Evolutionary conservation across 331 rosid genomes (phyloP), one percentile per base, ranked within the genome.

Genomic region (Spiraea crenata): DNA sequence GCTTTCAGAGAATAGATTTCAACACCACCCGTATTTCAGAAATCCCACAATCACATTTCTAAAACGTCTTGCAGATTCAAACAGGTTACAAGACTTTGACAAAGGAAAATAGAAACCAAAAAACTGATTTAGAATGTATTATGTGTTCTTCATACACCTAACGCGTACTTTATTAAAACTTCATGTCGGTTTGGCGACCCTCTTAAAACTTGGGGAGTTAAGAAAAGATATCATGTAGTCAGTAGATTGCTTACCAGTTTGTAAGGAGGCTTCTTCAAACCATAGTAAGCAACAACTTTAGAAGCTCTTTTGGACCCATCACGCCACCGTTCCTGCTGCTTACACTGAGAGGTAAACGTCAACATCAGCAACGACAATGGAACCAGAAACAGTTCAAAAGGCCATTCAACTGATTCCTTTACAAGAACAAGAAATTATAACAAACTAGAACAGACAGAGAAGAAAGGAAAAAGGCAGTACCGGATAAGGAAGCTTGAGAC

Each of bases 191-290:
- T 5, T 57, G 12, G 39, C 60, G 31, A 1, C 31, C 31, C 31
- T 25, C 31, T 25, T 25, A 25, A 25, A 25, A 25, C 31, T 25
- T 25, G 31, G 31, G 31, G 31, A 25, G 31, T 25, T 25, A 25
- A 25, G 31, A 25, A 25, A 25, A 1, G 31, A 25, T 25, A 25
- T 25, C 31, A 25, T 25, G 31, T 25, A 25, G 31, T 25, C 31
- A 25, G 31, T 59, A 7, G 62, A 14, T 6, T 0, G 16, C 65
- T 59, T 59, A 93, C 97, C 76, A 84, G 90, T 77, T 84, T 85
- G 78, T 84, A 93, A 37, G 97, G 97, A 14, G 97, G 99, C 34
- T 88, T 83, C 90, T 78, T 91, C 87, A 91, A 81, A 81, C 96
- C 92, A 76, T 91, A 84, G 82, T 86, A 91, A 74, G 89, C 84